These are phyloP conservation scores for Exophiala sp. DNA, from an alignment of 2,329 filamentous ascomycete genomes.

Conservation along the genomic window DNA sequence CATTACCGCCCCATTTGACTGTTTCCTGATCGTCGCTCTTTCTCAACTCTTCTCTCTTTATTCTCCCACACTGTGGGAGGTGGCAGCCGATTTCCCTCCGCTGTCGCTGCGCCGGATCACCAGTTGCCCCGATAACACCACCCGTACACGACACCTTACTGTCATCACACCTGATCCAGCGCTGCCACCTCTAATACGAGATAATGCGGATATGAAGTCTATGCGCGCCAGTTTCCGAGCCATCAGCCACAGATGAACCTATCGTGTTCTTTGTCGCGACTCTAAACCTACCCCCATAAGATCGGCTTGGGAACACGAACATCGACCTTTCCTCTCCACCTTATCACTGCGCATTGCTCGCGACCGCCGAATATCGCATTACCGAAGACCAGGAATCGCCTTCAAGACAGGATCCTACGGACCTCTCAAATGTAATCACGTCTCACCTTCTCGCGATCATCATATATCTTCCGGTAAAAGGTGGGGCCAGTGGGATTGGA, in stretches of 20 bases:
- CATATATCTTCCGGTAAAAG: conserved; percentile 15
- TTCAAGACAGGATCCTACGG: neutral
- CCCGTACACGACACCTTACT: conserved; percentile 7
- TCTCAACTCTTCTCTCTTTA: neutral
- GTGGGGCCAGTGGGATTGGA: conserved; percentile 21
- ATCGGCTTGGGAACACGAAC: neutral
- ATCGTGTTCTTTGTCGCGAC: conserved; percentile 16
- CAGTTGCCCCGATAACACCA: conserved; percentile 12
- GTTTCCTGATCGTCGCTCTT: neutral
- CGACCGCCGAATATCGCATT: neutral
- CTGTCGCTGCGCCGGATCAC: conserved; percentile 1
- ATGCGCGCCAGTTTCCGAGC: conserved; percentile 7
- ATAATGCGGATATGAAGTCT: conserved; percentile 16
- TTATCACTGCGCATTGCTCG: neutral
- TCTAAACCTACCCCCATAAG: conserved; percentile 15
- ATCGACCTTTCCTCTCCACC: neutral
- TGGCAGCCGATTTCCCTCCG: conserved; percentile 1
- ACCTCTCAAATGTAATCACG: conserved; percentile 18
- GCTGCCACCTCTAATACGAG: conserved; percentile 3
- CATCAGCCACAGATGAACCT: conserved; percentile 6
- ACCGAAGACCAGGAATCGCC: neutral
- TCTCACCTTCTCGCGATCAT: conserved; percentile 8
- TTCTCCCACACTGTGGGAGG: neutral
- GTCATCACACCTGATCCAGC: conserved; percentile 11
- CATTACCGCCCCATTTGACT: neutral